phyloP scores from a whole-genome alignment of 148 eudicot species.

The Fagopyrum homotropicum region DNA sequence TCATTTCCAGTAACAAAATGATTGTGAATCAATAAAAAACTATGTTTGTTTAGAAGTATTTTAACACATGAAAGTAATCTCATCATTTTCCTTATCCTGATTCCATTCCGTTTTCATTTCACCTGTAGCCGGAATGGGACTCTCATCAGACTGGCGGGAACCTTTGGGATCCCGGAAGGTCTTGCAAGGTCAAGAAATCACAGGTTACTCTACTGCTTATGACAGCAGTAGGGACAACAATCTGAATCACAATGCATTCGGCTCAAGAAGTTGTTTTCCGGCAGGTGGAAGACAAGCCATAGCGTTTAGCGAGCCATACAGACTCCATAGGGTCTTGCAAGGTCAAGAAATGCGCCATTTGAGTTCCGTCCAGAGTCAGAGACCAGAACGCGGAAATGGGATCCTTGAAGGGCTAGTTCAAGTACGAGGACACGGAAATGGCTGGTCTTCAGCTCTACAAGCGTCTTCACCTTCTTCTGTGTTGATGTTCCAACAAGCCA shows the following conservation, averaged over 20 bases:
- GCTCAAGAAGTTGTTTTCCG: constrained; percentile 35
- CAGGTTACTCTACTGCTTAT: constrained; percentile 39
- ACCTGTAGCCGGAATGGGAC: constrained; percentile 55
- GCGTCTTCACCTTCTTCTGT: constrained; percentile 64
- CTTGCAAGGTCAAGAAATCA: constrained; percentile 99
- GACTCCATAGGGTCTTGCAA: constrained; percentile 93
- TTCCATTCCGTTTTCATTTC: too few relatives aligned
- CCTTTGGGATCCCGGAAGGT: constrained; percentile 85
- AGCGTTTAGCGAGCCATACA: constrained; percentile 46
- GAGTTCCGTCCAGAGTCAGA: constrained; percentile 13
- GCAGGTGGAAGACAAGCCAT: constrained; percentile 22
- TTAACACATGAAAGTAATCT: too few relatives aligned
- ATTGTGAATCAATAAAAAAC: too few relatives aligned
- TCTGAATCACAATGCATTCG: constrained; percentile 36
- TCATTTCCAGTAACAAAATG: too few relatives aligned
- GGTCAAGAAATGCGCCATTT: constrained; percentile 84
- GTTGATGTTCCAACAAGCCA: constrained; percentile 45
- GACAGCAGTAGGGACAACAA: constrained; percentile 38
- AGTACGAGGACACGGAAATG: constrained; percentile 32
- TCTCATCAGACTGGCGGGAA: constrained; percentile 70
- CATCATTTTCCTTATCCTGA: too few relatives aligned
- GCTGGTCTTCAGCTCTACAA: constrained; percentile 33
- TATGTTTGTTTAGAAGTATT: too few relatives aligned
- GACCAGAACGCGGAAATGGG: constrained; percentile 19
- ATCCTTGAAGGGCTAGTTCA: constrained; percentile 35